Evolutionary conservation across 306 rosid species (phyloP).

Genomic region (Acacia confusa): DNA sequence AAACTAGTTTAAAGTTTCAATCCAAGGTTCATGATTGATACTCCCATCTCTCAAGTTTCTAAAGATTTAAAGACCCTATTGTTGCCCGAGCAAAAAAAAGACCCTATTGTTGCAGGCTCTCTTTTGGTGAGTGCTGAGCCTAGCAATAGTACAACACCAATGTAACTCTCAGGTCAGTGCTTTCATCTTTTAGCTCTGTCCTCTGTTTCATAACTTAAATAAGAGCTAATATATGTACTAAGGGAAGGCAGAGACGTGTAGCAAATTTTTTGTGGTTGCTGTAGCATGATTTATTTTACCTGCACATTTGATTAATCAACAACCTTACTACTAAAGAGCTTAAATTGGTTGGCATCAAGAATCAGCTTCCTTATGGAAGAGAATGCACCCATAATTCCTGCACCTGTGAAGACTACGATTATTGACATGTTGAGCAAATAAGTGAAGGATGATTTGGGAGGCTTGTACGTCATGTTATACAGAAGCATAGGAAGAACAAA

Average conservation of each 20-base stretch:
- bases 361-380: conserved; percentile 78
- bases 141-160: not conserved
- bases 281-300: not conserved
- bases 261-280: not conserved
- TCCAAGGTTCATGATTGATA: not conserved
- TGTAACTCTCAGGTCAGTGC: not conserved
- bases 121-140: not conserved
- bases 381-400: conserved; percentile 79
- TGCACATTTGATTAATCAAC: conserved; percentile 39
- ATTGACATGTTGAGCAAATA: conserved; percentile 78
- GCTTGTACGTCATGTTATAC: conserved; percentile 82
- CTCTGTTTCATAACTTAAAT: not conserved
- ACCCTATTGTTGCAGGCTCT: not conserved
- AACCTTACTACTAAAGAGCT: conserved; percentile 72
- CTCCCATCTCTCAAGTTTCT: not conserved
- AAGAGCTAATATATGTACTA: not conserved
- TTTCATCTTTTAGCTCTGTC: not conserved
- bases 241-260: not conserved
- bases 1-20: not conserved
- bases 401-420: conserved; percentile 70
- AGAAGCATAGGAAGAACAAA: conserved; percentile 93
- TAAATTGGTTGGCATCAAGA: conserved; percentile 76
- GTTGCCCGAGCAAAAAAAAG: too few relatives aligned
- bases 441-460: conserved; percentile 55
- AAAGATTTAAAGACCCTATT: not conserved